Conservation (phyloP, 345 rosid genomes). For the Erodium maritimum region DNA sequence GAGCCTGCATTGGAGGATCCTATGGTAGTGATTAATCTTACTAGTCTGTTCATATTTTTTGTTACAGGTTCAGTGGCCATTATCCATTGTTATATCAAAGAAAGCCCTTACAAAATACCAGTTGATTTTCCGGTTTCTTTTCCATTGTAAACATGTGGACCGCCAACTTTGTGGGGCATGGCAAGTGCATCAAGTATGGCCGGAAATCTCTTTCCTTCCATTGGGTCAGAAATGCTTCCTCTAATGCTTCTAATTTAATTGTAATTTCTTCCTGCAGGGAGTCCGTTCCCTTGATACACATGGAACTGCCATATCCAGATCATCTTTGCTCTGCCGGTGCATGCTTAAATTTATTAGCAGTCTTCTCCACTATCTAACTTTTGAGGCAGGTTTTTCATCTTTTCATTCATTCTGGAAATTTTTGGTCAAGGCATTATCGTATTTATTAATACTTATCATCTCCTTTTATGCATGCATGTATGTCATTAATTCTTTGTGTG, state of each 20-base stretch:
- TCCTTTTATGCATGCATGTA: background rate
- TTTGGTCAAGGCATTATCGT: background rate
- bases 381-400: conserved; percentile 57
- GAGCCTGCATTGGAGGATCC: background rate
- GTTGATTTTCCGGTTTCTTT: conserved; percentile 81
- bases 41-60: background rate
- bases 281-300: conserved; percentile 56
- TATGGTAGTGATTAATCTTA: background rate
- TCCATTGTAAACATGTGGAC: conserved; percentile 90
- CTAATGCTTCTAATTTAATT: background rate
- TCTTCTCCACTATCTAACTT: conserved; percentile 91
- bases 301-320: conserved; percentile 80
- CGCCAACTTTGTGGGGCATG: conserved; percentile 95
- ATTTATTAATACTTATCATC: no score
- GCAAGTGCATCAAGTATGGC: conserved; percentile 92
- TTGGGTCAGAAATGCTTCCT: background rate
- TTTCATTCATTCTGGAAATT: background rate
- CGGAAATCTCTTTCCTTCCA: conserved; percentile 2
- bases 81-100: conserved; percentile 86
- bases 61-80: conserved; percentile 79
- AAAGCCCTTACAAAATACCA: conserved; percentile 83
- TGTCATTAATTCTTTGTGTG: background rate
- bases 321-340: conserved; percentile 92
- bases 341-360: conserved; percentile 95
- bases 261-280: conserved; percentile 36